Conservation (phyloP, 331 rosid species). For the Telfairia occidentalis region DNA sequence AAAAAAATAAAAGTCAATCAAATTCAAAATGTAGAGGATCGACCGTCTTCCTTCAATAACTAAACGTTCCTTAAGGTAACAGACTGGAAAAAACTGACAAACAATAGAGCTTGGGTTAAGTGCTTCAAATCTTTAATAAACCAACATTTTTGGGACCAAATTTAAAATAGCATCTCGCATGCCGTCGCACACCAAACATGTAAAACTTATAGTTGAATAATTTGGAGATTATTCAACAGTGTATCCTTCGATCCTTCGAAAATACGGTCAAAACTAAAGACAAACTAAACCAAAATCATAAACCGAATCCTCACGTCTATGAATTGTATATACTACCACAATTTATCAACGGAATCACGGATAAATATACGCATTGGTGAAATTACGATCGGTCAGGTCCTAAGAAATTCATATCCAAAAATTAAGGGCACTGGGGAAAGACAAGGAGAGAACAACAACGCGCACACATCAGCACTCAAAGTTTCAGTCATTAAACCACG, state of each 20-base stretch:
- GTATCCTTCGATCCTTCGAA: not conserved
- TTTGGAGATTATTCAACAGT: not conserved
- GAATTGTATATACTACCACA: not conserved
- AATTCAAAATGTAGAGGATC: not conserved
- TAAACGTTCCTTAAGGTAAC: not conserved
- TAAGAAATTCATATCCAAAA: not conserved
- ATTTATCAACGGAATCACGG: not conserved
- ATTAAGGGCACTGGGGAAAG: not conserved
- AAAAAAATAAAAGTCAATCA: not conserved
- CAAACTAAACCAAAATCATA: not conserved
- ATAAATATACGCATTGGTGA: not conserved
- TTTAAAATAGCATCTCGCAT: not conserved
- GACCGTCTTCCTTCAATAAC: not conserved
- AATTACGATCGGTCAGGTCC: not conserved
- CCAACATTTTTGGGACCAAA: not conserved
- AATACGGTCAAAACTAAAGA: not conserved
- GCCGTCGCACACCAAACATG: not conserved
- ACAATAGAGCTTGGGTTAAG: not conserved
- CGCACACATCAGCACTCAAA: not conserved
- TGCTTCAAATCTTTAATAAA: not conserved
- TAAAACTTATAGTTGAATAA: not conserved
- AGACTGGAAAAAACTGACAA: not conserved
- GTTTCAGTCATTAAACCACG: not conserved
- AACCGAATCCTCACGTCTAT: no score
- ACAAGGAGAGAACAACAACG: not conserved